phyloP scores from a whole-genome alignment of 148 eudicot genomes.

The Dysphania ambrosioides region DNA sequence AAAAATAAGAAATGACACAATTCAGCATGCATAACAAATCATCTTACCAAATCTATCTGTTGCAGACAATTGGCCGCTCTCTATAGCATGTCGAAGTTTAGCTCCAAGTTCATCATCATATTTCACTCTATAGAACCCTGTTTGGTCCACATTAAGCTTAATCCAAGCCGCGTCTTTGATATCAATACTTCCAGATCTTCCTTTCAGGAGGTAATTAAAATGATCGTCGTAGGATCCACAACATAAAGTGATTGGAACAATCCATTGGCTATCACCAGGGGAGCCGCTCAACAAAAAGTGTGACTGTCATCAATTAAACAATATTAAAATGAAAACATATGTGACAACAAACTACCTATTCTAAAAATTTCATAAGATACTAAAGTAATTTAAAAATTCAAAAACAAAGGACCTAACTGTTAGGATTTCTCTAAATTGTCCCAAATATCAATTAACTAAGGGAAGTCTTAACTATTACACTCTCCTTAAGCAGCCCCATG shows the following conservation, averaged over 20 bases:
- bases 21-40: neutral
- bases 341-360: no score
- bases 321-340: no score
- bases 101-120: conserved; percentile 72
- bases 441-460: no score
- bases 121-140: conserved; percentile 91
- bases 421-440: no score
- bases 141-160: conserved; percentile 82
- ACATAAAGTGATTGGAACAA: conserved; percentile 79
- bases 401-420: no score
- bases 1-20: conserved; percentile 2
- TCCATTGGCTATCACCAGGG: conserved; percentile 79
- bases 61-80: conserved; percentile 61
- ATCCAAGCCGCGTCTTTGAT: conserved; percentile 61
- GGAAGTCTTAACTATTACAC: no score
- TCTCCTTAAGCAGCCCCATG: no score
- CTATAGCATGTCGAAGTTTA: conserved; percentile 75
- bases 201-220: conserved; percentile 57
- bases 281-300: conserved; percentile 76
- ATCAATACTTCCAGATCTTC: conserved; percentile 54
- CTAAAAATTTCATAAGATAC: neutral
- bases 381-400: no score
- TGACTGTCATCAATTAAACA: conserved; percentile 43
- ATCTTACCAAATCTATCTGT: conserved; percentile 78
- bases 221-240: conserved; percentile 74